phyloP scores from a whole-genome alignment of 345 rosid species.

The Lumnitzera littorea region DNA sequence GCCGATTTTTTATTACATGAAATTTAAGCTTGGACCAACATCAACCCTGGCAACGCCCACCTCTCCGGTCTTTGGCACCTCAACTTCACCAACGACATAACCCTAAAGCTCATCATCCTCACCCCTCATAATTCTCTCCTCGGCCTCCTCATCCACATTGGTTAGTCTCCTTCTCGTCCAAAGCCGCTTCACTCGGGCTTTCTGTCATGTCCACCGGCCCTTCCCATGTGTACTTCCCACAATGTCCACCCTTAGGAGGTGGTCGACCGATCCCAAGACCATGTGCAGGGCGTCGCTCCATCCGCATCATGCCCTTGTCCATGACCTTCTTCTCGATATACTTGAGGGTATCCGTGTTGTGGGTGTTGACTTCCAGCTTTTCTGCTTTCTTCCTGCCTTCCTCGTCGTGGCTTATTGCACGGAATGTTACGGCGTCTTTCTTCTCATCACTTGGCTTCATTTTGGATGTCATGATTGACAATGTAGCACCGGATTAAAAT shows the following conservation, averaged over 20 bases:
- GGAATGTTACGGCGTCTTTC: constrained; percentile 39
- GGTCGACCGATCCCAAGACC: constrained; percentile 47
- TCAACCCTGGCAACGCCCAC: constrained; percentile 61
- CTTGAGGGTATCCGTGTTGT: constrained; percentile 50
- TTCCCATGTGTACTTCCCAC: constrained; percentile 95
- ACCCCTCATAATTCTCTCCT: constrained; percentile 19
- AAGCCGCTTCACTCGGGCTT: constrained; percentile 40
- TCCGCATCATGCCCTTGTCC: constrained; percentile 60
- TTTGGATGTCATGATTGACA: background rate
- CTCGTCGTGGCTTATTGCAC: constrained; percentile 34
- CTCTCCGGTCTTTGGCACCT: constrained; percentile 50
- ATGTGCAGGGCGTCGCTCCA: constrained; percentile 70
- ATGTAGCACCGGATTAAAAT: too few relatives aligned
- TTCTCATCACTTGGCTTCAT: constrained; percentile 36
- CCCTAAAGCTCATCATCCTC: constrained; percentile 35
- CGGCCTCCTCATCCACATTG: constrained; percentile 55
- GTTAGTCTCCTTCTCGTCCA: constrained; percentile 76
- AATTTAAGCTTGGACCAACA: constrained; percentile 38
- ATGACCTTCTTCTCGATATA: constrained; percentile 52
- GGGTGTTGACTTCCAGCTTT: constrained; percentile 33
- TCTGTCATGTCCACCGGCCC: constrained; percentile 46
- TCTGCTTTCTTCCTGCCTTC: constrained; percentile 42
- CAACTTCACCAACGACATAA: constrained; percentile 48
- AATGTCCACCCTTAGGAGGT: constrained; percentile 70
- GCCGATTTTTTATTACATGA: background rate